Base-by-base conservation (phyloP, 306 rosid genomes). In the Castanopsis chinensis region DNA sequence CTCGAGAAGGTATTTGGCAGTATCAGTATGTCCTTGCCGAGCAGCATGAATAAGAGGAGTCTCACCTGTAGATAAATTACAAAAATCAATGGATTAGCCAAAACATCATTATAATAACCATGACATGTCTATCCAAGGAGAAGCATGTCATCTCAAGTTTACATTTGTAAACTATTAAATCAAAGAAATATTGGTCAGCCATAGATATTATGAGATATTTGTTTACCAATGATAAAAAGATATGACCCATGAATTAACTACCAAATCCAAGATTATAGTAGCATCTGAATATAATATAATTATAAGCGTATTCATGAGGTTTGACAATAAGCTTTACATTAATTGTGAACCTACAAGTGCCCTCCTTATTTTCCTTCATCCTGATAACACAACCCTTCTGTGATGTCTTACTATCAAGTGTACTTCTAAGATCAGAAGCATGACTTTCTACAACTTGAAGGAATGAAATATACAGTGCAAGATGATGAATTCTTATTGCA, bases 41-140 rank as follows among this genome's bases (percentile, higher is more conserved):
- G 96, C 94, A 84, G 97, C 96, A 83, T 95, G 99, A 88, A 93
- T 83, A 43, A 95, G 94, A 41, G 99, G 90, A 61, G 99, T 93
- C 75, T 95, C 96, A 2, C 98, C 92, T 88, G 82, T 37, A 74
- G 6, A 57, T 20, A 10, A 51, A 28, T 45, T 28, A 21, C 21
- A 14, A 68, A 68, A 53, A 56, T 37, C 49, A 71, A 30, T n/a
- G 6, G 19, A 72, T n/a, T 18, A 76, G 51, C 69, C 60, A n/a
- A 25, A 58, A 27, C 37, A 63, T 27, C 20, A 57, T n/a, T 18
- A 35, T 18, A 33, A 10, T 45, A 52, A 53, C 17, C 54, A 41
- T 12, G 14, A 73, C 61, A 78, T 12, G 52, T 23, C 51, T 19
- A 57, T 11, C 45, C 25, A 70, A 18, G 18, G n/a, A 43, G 3